Conservation (phyloP, 805 yeast genomes). For the Torulaspora delbrueckii region DNA sequence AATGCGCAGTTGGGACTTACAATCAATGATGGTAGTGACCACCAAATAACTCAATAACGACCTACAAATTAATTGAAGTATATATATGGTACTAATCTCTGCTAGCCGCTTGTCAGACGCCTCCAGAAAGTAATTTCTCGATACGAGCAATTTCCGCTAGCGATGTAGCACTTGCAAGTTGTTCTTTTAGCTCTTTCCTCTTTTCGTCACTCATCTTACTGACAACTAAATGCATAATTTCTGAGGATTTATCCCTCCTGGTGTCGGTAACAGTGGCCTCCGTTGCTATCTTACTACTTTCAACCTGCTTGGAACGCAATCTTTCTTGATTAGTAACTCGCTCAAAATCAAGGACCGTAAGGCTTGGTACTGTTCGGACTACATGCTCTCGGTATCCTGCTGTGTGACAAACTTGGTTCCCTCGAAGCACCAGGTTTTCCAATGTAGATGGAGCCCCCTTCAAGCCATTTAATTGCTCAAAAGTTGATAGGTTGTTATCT, state of each 20-base stretch:
- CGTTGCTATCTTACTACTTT: conserved; percentile 26
- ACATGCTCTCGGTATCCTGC: conserved; percentile 56
- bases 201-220: conserved; percentile 53
- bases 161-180: conserved; percentile 58
- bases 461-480: conserved; percentile 44
- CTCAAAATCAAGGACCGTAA: conserved; percentile 63
- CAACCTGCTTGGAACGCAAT: conserved; percentile 31
- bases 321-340: conserved; percentile 57
- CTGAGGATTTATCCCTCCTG: conserved; percentile 31
- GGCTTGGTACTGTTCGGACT: conserved; percentile 57
- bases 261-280: conserved; percentile 15
- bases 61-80: neutral
- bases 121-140: conserved; percentile 48
- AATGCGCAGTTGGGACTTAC: neutral
- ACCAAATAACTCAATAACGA: neutral
- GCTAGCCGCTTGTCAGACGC: conserved; percentile 13
- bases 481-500: conserved; percentile 48
- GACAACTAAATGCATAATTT: conserved; percentile 36
- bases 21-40: neutral
- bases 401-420: conserved; percentile 51
- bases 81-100: neutral
- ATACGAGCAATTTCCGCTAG: conserved; percentile 71
- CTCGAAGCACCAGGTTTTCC: conserved; percentile 46
- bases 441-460: conserved; percentile 40
- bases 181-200: conserved; percentile 44